Evolutionary conservation across 225 moss, liverwort and hornwort genomes (phyloP).

Genomic region (Physcomitrellopsis africana): DNA sequence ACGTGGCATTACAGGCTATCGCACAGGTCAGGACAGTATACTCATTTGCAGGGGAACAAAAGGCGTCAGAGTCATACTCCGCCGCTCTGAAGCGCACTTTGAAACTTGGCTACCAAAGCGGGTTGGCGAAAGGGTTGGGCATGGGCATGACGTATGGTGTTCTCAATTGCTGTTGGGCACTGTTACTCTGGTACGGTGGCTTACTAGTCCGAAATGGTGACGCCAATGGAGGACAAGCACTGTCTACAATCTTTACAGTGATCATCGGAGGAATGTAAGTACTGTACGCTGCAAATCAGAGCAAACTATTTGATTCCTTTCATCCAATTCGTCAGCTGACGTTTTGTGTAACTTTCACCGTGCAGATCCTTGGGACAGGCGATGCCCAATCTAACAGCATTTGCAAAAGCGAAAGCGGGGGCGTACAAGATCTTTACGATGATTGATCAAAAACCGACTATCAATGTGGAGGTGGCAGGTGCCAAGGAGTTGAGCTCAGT

Average conservation of each 20-base stretch:
- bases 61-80: conserved; percentile 41
- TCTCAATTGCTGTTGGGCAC: conserved; percentile 70
- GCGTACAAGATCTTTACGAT: conserved; percentile 69
- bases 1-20: conserved; percentile 44
- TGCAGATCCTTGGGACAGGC: conserved; percentile 71
- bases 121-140: conserved; percentile 70
- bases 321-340: conserved; percentile 8
- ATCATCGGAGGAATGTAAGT: conserved; percentile 71
- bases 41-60: conserved; percentile 74
- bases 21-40: conserved; percentile 77
- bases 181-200: conserved; percentile 77
- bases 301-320: neutral
- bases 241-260: conserved; percentile 61
- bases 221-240: conserved; percentile 61
- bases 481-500: conserved; percentile 51
- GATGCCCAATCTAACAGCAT: conserved; percentile 60
- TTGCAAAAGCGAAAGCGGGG: conserved; percentile 67
- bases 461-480: conserved; percentile 41
- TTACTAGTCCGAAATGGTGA: conserved; percentile 54
- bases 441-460: conserved; percentile 58
- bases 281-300: neutral
- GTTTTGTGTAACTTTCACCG: neutral
- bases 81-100: conserved; percentile 47
- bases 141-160: conserved; percentile 62
- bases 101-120: conserved; percentile 62